Evolutionary conservation across 495 filamentous ascomycete species (phyloP).

Genomic region (Aspergillus homomorphus): DNA sequence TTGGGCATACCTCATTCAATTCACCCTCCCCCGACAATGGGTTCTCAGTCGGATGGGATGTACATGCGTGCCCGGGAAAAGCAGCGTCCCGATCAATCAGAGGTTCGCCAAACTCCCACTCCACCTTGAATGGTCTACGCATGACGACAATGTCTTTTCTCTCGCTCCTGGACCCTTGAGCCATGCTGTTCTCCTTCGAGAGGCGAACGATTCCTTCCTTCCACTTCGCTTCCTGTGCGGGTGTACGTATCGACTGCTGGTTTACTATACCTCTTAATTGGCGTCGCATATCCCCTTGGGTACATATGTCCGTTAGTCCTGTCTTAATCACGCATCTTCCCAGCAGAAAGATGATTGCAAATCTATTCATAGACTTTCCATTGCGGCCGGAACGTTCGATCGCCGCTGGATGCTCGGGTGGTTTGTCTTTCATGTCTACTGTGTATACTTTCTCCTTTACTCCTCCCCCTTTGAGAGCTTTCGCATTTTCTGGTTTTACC

Average conservation of each 20-base stretch:
- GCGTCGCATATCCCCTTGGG: constrained; percentile 21
- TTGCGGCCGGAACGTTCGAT: neutral
- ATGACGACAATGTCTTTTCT: neutral
- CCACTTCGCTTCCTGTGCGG: neutral
- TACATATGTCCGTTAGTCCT: constrained; percentile 8
- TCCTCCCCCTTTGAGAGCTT: neutral
- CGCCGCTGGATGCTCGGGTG: neutral
- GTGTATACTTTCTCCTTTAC: constrained; percentile 3
- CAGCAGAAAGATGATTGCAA: neutral
- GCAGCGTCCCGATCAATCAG: constrained; percentile 23
- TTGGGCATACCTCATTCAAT: constrained; percentile 24
- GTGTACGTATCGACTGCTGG: constrained; percentile 15
- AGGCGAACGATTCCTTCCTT: constrained; percentile 16
- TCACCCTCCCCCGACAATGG: constrained; percentile 15
- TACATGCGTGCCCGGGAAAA: constrained; percentile 41
- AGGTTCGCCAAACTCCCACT: constrained; percentile 41
- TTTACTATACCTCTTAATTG: constrained; percentile 12
- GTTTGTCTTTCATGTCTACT: neutral
- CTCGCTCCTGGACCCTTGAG: neutral
- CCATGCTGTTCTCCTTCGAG: neutral
- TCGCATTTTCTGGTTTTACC: neutral
- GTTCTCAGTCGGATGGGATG: constrained; percentile 34
- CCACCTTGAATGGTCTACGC: constrained; percentile 30
- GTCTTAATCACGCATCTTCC: constrained; percentile 5
- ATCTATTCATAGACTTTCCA: constrained; percentile 1